phyloP scores from a whole-genome alignment of 2,329 filamentous ascomycete species.

The Colletotrichum kahawae region DNA sequence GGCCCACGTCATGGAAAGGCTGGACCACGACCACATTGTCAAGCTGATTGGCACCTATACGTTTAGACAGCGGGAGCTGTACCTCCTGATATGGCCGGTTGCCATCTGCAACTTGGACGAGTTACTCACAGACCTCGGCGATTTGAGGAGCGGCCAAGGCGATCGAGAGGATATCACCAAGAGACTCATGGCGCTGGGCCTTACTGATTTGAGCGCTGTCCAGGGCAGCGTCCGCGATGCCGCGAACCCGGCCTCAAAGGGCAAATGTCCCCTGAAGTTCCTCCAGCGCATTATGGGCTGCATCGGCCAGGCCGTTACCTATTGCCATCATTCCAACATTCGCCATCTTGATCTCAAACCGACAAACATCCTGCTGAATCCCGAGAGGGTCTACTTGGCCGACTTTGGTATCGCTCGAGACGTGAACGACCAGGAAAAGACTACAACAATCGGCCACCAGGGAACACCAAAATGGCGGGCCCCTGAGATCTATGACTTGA shows the following conservation, averaged over 20 bases:
- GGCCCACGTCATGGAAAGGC: constrained; percentile 50
- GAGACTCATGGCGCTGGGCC: constrained; percentile 41
- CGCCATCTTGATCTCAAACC: constrained; percentile 55
- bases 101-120: constrained; percentile 49
- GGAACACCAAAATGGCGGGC: constrained; percentile 51
- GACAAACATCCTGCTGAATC: constrained; percentile 50
- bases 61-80: constrained; percentile 42
- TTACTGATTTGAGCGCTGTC: constrained; percentile 40
- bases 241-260: not conserved
- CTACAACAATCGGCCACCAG: constrained; percentile 44
- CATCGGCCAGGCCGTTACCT: constrained; percentile 45
- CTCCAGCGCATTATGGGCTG: constrained; percentile 49
- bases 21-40: constrained; percentile 53
- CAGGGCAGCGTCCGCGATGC: constrained; percentile 28
- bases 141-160: constrained; percentile 39
- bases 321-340: constrained; percentile 46
- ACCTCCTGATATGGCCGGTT: constrained; percentile 52
- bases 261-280: constrained; percentile 43
- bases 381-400: constrained; percentile 50
- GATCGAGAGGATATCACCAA: constrained; percentile 45
- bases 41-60: constrained; percentile 53
- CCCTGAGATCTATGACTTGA: constrained; percentile 44
- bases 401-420: constrained; percentile 56
- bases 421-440: constrained; percentile 48
- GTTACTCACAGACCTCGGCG: constrained; percentile 49